Percentiles rank a stretch among this genome's conserved stretches.
Conservation (phyloP, 768 basidiomycete species). For the Boletus rubescentipes region DNA sequence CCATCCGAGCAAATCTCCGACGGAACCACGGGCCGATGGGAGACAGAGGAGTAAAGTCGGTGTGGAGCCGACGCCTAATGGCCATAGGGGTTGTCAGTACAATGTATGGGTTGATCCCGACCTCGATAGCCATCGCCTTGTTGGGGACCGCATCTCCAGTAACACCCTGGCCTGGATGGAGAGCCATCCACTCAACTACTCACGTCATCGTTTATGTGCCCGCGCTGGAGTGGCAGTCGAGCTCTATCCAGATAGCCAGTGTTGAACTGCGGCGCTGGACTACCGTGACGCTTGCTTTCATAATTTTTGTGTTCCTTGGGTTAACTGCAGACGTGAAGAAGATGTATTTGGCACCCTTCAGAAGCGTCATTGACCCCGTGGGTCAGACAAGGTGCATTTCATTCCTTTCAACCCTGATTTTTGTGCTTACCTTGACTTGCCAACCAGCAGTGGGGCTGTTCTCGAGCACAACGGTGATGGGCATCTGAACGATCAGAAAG, state of each 20-base stretch:
- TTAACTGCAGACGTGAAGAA: conserved; percentile 15
- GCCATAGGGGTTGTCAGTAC: conserved; percentile 6
- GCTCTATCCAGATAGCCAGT: neutral
- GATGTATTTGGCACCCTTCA: conserved; percentile 11
- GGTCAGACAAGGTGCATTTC: neutral
- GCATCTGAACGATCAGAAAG: neutral
- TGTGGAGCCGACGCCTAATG: conserved; percentile 17
- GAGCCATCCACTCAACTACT: conserved; percentile 14
- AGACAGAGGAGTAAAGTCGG: neutral
- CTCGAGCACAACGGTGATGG: neutral
- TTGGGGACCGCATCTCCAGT: conserved; percentile 8
- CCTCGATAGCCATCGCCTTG: conserved; percentile 9
- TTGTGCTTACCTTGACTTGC: neutral
- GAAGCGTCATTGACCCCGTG: neutral
- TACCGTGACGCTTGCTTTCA: conserved; percentile 6
- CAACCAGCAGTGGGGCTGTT: neutral
- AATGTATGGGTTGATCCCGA: conserved; percentile 13
- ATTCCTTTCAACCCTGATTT: neutral
- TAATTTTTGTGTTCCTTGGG: conserved; percentile 19
- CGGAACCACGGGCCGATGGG: neutral
- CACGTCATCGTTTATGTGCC: conserved; percentile 6
- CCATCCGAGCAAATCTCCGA: conserved; percentile 2
- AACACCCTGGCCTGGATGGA: conserved; percentile 22
- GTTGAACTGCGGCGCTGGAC: conserved; percentile 22
- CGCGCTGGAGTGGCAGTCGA: conserved; percentile 10